Percentiles rank a stretch among this genome's conserved stretches.
phyloP scores from a whole-genome alignment of 2,329 filamentous ascomycete species.

The Ascochyta fabae region DNA sequence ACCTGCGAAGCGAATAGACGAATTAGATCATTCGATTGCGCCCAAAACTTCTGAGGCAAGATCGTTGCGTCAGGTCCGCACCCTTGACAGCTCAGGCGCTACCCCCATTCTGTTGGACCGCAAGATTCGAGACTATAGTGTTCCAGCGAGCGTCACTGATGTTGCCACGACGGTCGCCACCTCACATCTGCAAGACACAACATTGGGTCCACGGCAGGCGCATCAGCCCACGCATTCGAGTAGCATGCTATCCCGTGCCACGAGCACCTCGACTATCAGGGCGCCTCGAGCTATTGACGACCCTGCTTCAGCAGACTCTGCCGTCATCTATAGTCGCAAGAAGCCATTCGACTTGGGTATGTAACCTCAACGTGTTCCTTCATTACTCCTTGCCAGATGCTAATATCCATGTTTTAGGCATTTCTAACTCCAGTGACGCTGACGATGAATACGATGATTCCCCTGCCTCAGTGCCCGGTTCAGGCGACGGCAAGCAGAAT shows the following conservation, averaged over 20 bases:
- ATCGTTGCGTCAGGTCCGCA: conserved; percentile 28
- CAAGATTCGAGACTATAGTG: not conserved
- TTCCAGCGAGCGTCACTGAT: not conserved
- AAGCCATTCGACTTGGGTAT: conserved; percentile 25
- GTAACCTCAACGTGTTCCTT: not conserved
- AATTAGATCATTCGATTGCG: not conserved
- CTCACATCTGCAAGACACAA: not conserved
- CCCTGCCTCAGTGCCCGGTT: not conserved
- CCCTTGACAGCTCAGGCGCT: conserved; percentile 26
- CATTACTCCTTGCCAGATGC: conserved; percentile 11
- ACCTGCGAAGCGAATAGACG: not conserved
- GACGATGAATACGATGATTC: conserved; percentile 6
- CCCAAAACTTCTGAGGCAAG: not conserved
- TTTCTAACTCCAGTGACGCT: not conserved
- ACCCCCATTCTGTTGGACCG: conserved; percentile 24
- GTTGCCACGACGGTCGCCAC: not conserved
- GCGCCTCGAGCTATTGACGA: conserved; percentile 9
- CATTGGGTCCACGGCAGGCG: not conserved
- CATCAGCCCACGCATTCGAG: not conserved
- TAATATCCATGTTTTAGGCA: conserved; percentile 20
- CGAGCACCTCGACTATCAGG: conserved; percentile 30
- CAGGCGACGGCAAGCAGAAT: not conserved
- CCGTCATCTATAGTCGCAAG: conserved; percentile 25
- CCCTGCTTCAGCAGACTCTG: conserved; percentile 17
- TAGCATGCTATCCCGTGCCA: conserved; percentile 6